Base-by-base conservation (phyloP, 768 basidiomycete species). In the Kwoniella sp. region DNA sequence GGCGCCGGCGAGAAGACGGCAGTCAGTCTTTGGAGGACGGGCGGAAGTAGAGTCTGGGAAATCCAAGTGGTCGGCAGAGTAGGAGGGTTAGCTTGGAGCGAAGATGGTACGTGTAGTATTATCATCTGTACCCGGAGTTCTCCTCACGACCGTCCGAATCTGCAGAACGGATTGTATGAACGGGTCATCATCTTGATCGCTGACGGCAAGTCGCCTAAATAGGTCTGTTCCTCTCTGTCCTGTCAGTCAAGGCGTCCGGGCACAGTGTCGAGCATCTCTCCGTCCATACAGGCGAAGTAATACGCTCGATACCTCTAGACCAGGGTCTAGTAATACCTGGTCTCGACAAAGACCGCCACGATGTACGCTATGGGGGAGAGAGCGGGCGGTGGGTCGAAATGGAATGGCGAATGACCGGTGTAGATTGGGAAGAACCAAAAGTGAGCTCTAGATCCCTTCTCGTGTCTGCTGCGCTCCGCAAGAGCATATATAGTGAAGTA, bases 1-100 rank as follows among this genome's bases (percentile, higher is more conserved):
- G 48, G 34, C 15, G 23, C 52, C 17, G 50, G 51, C 13, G 50
- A 45, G 29, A 38, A 59, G 47, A 65, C 62, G 25, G 58, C 55
- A 31, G 31, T 69, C 1, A 47, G 55, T 7, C 30, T 69, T 1
- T 69, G 63, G 63, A 48, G 68, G 25, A 69, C 61, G 28, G 62
- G 61, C 23, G 68, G 75, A 7, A 71, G 66, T 58, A 71, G 69
- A 48, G 75, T 74, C 20, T 77, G 75, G 75, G 73, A 77, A 26
- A 65, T 68, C 4, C 65, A 69, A 4, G 51, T 70, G 9, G 51
- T 54, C 13, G 73, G 73, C 0, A 30, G 38, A 34, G 51, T 74
- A 8, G 57, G 22, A 2, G 73, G 69, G 4, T 25, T 77, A 31
- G 75, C 70, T 17, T 77, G 75, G 75, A 73, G 64, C 25, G 34